Base-by-base conservation (phyloP, 2,329 filamentous ascomycete genomes). In the Hypocrella siamensis region DNA sequence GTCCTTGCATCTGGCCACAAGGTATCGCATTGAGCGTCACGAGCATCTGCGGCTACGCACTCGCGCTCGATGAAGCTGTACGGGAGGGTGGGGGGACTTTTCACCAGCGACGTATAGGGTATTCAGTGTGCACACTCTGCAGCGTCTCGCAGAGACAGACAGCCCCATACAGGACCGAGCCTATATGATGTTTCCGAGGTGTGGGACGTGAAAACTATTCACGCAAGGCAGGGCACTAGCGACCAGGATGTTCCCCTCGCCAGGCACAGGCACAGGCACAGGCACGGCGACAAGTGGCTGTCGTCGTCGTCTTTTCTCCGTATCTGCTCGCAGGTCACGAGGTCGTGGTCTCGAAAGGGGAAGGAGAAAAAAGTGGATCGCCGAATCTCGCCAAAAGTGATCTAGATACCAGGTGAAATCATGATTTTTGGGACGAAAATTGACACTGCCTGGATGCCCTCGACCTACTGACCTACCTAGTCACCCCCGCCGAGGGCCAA, bases 1-100 rank as follows among this genome's bases (percentile, higher is more conserved):
- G 28, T 64, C 56, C 6, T 82, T 90, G 52, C 88, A 90, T 44
- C 72, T 81, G 35, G 79, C 79, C 1, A 83, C 88, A 41, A 82
- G 41, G 69, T 68, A 47, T 78, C 73, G 43, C 73, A 79, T 51
- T 78, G 74, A 44, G 78, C 73, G 37, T 72, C 72, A 36, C 72
- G 59, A 10, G 75, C 75, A 44, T 75, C 75, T 17, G 68, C 58
- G 32, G 74, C 62, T 16, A 70, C 70, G 53, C 78, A 83, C 41
- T 70, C 70, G 29, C 77, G 77, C 53, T 83, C 77, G 28, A 83
- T 75, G 43, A 78, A 82, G 26, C 82, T 73, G 54, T 84, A 78
- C 8, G 79, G 79, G 35, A 86, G 56, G 60, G 48, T 85, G 79
- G 26, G 90, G 68, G 3, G 83, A 83, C 57, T 86, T 88, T 12